Evolutionary conservation across 768 basidiomycete species (phyloP), one percentile per base, ranked within the genome.

Genomic region (Agaricus subrufescens): DNA sequence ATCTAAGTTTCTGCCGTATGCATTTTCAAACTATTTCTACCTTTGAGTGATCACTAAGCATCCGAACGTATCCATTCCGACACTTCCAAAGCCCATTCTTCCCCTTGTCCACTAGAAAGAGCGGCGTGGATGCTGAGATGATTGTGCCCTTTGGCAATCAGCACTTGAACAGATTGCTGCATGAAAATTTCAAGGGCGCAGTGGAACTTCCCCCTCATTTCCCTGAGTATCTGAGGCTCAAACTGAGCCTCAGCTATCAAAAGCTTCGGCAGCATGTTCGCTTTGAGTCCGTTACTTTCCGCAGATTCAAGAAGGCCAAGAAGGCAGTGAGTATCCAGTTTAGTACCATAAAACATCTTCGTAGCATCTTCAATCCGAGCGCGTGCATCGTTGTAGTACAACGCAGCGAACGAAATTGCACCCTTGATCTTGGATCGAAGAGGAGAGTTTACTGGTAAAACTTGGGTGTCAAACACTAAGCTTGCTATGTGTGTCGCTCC

Each of bases 21-120:
- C 19, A 19, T 38, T 7, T 14, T 38, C 8, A 38, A 38, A 38
- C 7, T 19, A 31, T 31, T 48, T 15, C 38, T 9, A 31, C n/a
- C 29, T 29, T 42, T 38, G 37, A 14, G 37, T 38, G 37, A n/a
- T 30, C 29, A 9, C 31, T 27, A 52, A 2, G 27, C 9, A 25
- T n/a, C 42, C 46, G 34, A 31, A 11, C 54, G 46, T 8, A 75
- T 72, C 75, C 77, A 77, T 31, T 65, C 60, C 29, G 68, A 67
- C 27, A 79, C 75, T n/a, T 81, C 75, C 54, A 78, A 68, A 1
- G 73, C 85, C 85, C 86, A 87, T 34, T 79, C 73, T 60, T 87
- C 86, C 10, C 81, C 86, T 60, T 80, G 66, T 1, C 85, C 85
- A 2, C 75, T 78, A 3, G 71, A 65, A 53, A 85, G 62, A 9